Conservation (phyloP, 2,329 filamentous ascomycete species). For the Fusarium citri region DNA sequence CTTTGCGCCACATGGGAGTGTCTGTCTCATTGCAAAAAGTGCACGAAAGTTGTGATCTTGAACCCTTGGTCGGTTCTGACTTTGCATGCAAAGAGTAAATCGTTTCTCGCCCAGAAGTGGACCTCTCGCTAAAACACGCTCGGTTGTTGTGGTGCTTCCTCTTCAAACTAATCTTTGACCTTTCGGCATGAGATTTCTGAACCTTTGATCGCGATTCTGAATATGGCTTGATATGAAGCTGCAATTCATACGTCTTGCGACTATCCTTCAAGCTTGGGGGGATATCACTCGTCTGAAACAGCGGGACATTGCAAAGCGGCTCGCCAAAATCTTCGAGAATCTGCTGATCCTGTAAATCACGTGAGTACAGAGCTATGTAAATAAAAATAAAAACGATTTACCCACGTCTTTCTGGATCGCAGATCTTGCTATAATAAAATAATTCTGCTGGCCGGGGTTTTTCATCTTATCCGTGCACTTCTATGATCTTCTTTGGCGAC, state of each 20-base stretch:
- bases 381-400: not conserved
- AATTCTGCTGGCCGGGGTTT: not conserved
- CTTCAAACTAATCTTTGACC: not conserved
- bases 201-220: not conserved
- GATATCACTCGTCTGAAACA: constrained; percentile 9
- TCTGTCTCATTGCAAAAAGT: not conserved
- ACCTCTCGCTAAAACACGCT: not conserved
- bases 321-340: constrained; percentile 3
- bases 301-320: constrained; percentile 9
- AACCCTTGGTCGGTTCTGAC: not conserved
- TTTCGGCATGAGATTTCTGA: not conserved
- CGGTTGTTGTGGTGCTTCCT: not conserved
- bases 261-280: not conserved
- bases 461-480: not conserved
- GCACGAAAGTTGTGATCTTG: not conserved
- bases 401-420: constrained; percentile 8
- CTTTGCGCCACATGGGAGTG: constrained; percentile 21
- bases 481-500: not conserved
- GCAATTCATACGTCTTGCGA: not conserved
- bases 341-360: not conserved
- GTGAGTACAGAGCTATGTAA: not conserved
- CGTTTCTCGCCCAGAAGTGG: not conserved
- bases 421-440: not conserved
- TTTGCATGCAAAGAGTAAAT: not conserved
- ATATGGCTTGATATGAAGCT: not conserved